Evolutionary conservation across 345 rosid species (phyloP).

Genomic region (Eucalyptus decipiens): DNA sequence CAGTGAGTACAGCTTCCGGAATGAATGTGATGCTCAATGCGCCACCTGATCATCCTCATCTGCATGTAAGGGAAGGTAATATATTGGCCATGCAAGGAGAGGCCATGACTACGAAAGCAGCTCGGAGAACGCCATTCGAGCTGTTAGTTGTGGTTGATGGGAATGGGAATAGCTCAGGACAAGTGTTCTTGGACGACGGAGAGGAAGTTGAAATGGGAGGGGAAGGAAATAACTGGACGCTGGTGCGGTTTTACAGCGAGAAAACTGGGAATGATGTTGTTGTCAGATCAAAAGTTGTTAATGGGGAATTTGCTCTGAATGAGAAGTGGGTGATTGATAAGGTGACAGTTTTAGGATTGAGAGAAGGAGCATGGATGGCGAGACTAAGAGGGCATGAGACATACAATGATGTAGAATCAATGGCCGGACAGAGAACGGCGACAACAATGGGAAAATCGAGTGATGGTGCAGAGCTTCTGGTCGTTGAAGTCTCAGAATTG

Average conservation of each 20-base stretch:
- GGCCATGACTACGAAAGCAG: slow-evolving; percentile 44
- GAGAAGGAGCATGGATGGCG: background rate
- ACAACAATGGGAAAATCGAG: background rate
- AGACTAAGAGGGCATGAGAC: slow-evolving; percentile 8
- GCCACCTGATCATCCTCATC: slow-evolving; percentile 40
- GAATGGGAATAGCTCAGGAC: slow-evolving; percentile 27
- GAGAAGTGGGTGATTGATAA: slow-evolving; percentile 35
- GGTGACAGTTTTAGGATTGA: slow-evolving; percentile 41
- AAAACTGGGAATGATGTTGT: background rate
- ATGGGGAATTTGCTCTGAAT: slow-evolving; percentile 34
- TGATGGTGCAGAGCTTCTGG: background rate
- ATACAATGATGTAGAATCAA: background rate
- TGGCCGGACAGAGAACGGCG: background rate
- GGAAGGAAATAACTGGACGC: slow-evolving; percentile 26
- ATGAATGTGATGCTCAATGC: slow-evolving; percentile 26
- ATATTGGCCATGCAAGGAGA: slow-evolving; percentile 67
- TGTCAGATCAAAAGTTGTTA: slow-evolving; percentile 31
- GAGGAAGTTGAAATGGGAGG: slow-evolving; percentile 44
- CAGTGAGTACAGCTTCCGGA: slow-evolving; percentile 16
- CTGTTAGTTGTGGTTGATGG: slow-evolving; percentile 36
- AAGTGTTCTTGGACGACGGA: slow-evolving; percentile 54
- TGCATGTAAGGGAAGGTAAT: slow-evolving; percentile 52
- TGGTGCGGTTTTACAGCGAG: slow-evolving; percentile 23
- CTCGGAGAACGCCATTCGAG: slow-evolving; percentile 37
- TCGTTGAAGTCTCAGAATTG: background rate